Evolutionary conservation across 495 filamentous ascomycete species (phyloP).

Genomic region (Penicillium ucsense): DNA sequence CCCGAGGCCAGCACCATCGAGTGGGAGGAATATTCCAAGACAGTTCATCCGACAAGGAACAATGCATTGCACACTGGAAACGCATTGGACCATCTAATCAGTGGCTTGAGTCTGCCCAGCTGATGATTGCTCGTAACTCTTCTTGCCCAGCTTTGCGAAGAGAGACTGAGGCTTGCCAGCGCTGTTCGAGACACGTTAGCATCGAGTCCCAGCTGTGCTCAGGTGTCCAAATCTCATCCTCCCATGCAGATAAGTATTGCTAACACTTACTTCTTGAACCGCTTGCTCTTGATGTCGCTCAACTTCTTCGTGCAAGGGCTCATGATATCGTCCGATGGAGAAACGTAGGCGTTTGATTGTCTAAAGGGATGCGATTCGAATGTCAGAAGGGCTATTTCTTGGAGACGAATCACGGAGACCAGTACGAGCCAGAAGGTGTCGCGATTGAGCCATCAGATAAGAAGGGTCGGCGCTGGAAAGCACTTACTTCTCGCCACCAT

Average conservation of each 20-base stretch:
- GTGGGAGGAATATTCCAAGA: neutral
- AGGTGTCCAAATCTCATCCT: neutral
- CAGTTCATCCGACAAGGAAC: neutral
- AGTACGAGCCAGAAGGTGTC: neutral
- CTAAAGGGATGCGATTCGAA: constrained; percentile 8
- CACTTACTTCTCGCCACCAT: constrained; percentile 53
- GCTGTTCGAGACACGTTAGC: constrained; percentile 11
- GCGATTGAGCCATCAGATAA: too few species aligned
- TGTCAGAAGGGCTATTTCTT: neutral
- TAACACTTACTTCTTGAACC: constrained; percentile 45
- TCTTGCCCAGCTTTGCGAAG: constrained; percentile 43
- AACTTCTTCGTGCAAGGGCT: constrained; percentile 90
- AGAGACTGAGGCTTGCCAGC: constrained; percentile 40
- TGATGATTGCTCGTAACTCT: constrained; percentile 37
- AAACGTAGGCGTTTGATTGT: constrained; percentile 60
- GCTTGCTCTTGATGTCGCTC: constrained; percentile 72
- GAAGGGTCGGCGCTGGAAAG: neutral
- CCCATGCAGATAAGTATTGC: neutral
- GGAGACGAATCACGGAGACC: neutral
- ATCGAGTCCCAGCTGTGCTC: neutral
- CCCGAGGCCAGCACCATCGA: neutral
- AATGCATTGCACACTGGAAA: neutral
- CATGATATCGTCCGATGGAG: constrained; percentile 89
- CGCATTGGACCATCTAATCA: constrained; percentile 5
- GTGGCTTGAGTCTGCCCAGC: constrained; percentile 11